A percentile compares a stretch with the other conserved stretches of the same genome.
Evolutionary conservation across 2,329 filamentous ascomycete genomes (phyloP).

Genomic region (Lasiodiplodia theobromae): DNA sequence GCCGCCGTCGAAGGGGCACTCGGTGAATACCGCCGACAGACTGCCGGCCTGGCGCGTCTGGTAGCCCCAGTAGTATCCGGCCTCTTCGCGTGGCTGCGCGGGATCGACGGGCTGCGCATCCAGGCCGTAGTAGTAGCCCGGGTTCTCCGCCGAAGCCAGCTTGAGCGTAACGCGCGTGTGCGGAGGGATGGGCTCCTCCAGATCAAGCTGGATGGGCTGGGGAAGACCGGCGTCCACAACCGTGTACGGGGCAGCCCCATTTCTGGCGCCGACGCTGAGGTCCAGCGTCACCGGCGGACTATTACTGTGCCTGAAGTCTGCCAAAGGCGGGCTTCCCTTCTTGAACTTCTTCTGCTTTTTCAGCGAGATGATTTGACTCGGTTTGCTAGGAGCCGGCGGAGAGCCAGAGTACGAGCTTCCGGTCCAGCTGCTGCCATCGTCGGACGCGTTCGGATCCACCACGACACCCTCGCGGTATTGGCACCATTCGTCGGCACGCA

Average conservation of each 20-base stretch:
- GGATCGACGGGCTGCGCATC: constrained; percentile 71
- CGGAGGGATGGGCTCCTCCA: constrained; percentile 69
- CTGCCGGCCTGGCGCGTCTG: constrained; percentile 70
- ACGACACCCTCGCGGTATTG: constrained; percentile 81
- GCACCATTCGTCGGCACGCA: constrained; percentile 78
- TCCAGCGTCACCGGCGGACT: constrained; percentile 25
- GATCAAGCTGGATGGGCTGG: constrained; percentile 51
- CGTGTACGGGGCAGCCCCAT: constrained; percentile 37
- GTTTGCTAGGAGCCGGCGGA: constrained; percentile 47
- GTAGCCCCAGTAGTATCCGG: constrained; percentile 89
- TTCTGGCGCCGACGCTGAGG: constrained; percentile 26
- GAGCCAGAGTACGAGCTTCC: constrained; percentile 24
- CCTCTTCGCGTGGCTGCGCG: constrained; percentile 72
- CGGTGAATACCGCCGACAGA: constrained; percentile 78
- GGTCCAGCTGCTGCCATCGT: constrained; percentile 12
- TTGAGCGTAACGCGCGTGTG: constrained; percentile 78
- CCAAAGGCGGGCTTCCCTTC: background rate
- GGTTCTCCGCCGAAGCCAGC: constrained; percentile 59
- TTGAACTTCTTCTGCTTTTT: constrained; percentile 26
- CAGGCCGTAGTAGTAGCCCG: constrained; percentile 38
- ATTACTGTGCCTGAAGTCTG: background rate
- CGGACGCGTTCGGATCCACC: constrained; percentile 41
- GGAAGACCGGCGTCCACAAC: constrained; percentile 60
- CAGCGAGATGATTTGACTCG: constrained; percentile 38
- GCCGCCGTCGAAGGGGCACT: constrained; percentile 75